Base-by-base conservation (phyloP, 75 land plant genomes). In the Pinus albicaulis region DNA sequence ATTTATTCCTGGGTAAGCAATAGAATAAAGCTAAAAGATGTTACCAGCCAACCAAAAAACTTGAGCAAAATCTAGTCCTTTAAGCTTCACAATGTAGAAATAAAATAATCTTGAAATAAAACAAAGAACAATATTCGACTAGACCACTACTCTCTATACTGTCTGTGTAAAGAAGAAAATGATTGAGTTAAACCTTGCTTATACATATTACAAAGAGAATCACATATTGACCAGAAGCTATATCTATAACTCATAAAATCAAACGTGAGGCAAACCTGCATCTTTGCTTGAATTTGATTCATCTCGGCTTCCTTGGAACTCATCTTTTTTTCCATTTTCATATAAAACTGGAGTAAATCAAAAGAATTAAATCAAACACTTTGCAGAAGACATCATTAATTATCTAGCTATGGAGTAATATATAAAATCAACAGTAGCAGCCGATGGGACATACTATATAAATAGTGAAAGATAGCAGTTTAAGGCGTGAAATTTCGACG, bases 221-320 rank as follows among this genome's bases (percentile, higher is more conserved):
- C n/a, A 20, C 19, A 38, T 41, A 38, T 11, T 41, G 3, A n/a
- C 41, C 71, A n/a, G n/a, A 71, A 24, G 8, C 70, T 14, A n/a
- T 25, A 28, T 31, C 26, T 24, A 76, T 4, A 28, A 25, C 17
- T 71, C 53, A 76, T 22, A 59, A 16, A 76, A 48, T 14, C 57
- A 13, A 11, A 11, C 23, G 20, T 31, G 10, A 74, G 79, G 14
- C 53, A 24, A 74, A 87, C 91, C 89, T 84, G 78, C 34, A 81
- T 81, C 70, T 87, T 89, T 56, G 82, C 82, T 25, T 78, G 83
- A 61, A 79, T 82, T 34, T 72, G 83, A 25, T 74, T 74, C 59
- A 68, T 81, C 78, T 82, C 92, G 38, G 76, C 87, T 71, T 87
- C 92, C 80, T 82, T 87, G 20, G 83, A 89, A 59, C 66, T 87